Evolutionary conservation across 805 yeast species (phyloP).

Genomic region (Saturnispora serradocipensis): DNA sequence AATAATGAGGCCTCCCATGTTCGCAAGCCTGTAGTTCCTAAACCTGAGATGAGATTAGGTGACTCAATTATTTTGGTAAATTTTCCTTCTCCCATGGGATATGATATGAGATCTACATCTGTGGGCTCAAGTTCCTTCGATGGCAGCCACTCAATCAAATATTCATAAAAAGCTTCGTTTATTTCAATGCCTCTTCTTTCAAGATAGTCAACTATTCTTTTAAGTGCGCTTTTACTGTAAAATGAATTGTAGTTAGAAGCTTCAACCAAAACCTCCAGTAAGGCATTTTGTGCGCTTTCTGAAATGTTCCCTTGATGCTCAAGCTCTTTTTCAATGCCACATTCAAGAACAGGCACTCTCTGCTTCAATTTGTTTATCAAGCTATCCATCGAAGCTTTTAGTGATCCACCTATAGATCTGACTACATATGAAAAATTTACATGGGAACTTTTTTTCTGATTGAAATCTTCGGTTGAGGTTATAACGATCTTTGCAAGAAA

Average conservation of each 20-base stretch:
- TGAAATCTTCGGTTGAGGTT: background rate
- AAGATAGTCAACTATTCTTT: slow-evolving; percentile 32
- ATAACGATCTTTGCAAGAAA: background rate
- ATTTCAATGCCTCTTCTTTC: slow-evolving; percentile 18
- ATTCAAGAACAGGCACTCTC: slow-evolving; percentile 20
- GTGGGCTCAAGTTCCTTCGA: slow-evolving; percentile 30
- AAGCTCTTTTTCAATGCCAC: background rate
- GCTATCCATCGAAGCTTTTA: slow-evolving; percentile 14
- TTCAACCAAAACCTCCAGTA: slow-evolving; percentile 17
- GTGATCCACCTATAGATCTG: background rate
- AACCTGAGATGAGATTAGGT: slow-evolving; percentile 56
- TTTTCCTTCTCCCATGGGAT: slow-evolving; percentile 21
- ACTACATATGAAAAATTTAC: background rate
- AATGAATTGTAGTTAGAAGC: slow-evolving; percentile 35
- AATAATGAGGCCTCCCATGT: slow-evolving; percentile 92
- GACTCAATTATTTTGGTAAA: slow-evolving; percentile 39
- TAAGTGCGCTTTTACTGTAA: slow-evolving; percentile 41
- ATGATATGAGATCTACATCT: slow-evolving; percentile 31
- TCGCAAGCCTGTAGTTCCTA: slow-evolving; percentile 81
- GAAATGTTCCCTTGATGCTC: background rate
- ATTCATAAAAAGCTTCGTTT: slow-evolving; percentile 37
- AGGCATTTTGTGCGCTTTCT: slow-evolving; percentile 16
- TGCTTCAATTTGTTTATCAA: slow-evolving; percentile 22
- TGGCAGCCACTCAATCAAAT: slow-evolving; percentile 29
- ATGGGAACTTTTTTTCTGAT: background rate